A percentile compares a stretch with the other conserved stretches of the same genome.
Evolutionary conservation across 805 yeast species (phyloP).

Genomic region (Ogataea pilisensis): DNA sequence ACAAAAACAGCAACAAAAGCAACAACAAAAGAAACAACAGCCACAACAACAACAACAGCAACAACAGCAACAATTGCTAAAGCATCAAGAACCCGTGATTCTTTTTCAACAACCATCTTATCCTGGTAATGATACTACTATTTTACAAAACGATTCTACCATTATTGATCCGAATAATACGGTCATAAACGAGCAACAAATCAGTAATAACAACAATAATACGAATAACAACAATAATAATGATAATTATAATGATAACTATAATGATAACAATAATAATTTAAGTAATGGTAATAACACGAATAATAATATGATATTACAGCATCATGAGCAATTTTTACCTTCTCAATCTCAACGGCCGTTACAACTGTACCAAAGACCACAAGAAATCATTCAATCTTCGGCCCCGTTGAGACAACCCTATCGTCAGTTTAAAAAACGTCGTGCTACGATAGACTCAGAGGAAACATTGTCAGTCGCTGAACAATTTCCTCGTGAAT

Average conservation of each 20-base stretch:
- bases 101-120: slow-evolving; percentile 1
- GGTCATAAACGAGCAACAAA: slow-evolving; percentile 11
- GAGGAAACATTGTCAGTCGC: slow-evolving; percentile 38
- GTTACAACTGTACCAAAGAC: too few relatives aligned
- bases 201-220: neutral
- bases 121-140: slow-evolving; percentile 23
- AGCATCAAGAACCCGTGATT: slow-evolving; percentile 1
- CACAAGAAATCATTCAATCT: neutral
- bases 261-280: neutral
- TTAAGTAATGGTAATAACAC: slow-evolving; percentile 2
- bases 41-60: neutral
- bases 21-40: neutral
- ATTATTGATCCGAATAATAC: slow-evolving; percentile 24
- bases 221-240: slow-evolving; percentile 2
- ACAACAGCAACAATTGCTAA: neutral
- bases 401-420: neutral
- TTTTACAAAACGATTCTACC: slow-evolving; percentile 26
- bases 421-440: neutral
- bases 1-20: slow-evolving; percentile 1
- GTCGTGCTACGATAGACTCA: slow-evolving; percentile 31
- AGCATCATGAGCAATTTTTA: neutral
- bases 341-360: too few relatives aligned
- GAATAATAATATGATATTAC: too few relatives aligned
- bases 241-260: slow-evolving; percentile 5
- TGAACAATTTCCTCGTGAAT: slow-evolving; percentile 38